Percentiles rank a stretch among this genome's conserved stretches.
Evolutionary conservation across 768 basidiomycete species (phyloP).

Genomic region (Tylopilus sp.): DNA sequence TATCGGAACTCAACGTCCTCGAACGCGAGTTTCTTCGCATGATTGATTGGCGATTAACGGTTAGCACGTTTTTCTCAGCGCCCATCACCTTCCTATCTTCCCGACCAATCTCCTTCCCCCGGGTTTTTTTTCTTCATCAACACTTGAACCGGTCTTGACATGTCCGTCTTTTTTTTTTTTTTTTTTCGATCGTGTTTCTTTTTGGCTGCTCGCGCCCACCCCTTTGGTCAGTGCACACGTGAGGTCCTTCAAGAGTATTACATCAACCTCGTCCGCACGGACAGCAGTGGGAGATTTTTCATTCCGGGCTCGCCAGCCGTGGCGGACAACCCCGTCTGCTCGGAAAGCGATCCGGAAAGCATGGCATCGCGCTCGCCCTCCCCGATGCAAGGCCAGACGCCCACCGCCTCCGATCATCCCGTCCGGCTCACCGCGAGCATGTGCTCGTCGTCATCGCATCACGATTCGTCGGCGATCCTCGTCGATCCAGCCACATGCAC

Average conservation of each 20-base stretch:
- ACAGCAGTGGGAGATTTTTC: constrained; percentile 58
- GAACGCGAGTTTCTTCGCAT: constrained; percentile 90
- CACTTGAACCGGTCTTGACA: constrained; percentile 20
- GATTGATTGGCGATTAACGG: constrained; percentile 94
- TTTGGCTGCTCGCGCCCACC: background rate
- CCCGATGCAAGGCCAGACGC: constrained; percentile 29
- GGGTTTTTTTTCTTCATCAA: constrained; percentile 3
- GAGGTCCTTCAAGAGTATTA: constrained; percentile 93
- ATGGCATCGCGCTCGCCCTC: constrained; percentile 51
- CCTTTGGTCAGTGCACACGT: constrained; percentile 66
- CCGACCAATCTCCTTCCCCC: background rate
- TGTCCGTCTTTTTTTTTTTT: constrained; percentile 10
- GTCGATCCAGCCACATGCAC: constrained; percentile 36
- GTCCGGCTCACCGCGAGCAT: constrained; percentile 25
- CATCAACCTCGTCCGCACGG: constrained; percentile 85
- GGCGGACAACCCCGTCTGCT: constrained; percentile 41
- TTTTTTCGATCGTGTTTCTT: background rate
- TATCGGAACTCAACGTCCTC: constrained; percentile 88
- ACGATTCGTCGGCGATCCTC: constrained; percentile 36
- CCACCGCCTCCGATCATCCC: constrained; percentile 19
- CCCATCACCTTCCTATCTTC: constrained; percentile 11
- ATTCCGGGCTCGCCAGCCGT: constrained; percentile 42
- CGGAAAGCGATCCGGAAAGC: constrained; percentile 56
- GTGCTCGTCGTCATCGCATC: constrained; percentile 23
- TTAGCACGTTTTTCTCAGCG: constrained; percentile 46